Conservation (phyloP, 2,329 filamentous ascomycete genomes). For the Phyllosticta citribraziliensis region DNA sequence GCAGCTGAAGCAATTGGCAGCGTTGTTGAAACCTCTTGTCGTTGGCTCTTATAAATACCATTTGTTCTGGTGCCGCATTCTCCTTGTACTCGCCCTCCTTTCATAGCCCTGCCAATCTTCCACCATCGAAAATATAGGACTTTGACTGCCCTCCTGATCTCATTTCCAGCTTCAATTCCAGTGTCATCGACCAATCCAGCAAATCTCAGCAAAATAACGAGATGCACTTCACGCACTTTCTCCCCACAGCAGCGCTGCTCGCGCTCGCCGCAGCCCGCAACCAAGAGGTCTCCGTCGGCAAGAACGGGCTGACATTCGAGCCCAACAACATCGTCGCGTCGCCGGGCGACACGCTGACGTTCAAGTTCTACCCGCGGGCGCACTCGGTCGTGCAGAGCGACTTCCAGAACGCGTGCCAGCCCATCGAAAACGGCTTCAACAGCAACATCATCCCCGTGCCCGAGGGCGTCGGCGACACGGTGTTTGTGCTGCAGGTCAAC, state of each 20-base stretch:
- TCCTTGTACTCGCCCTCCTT: neutral
- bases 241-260: slow-evolving; percentile 16
- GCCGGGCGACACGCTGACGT: slow-evolving; percentile 28
- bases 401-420: slow-evolving; percentile 26
- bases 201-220: neutral
- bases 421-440: slow-evolving; percentile 26
- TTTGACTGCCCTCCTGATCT: neutral
- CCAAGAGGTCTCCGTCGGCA: slow-evolving; percentile 24
- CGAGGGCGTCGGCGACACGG: slow-evolving; percentile 17
- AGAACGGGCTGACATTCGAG: slow-evolving; percentile 22
- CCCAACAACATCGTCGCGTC: slow-evolving; percentile 25
- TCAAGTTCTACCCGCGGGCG: slow-evolving; percentile 31
- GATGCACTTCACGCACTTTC: slow-evolving; percentile 5
- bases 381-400: slow-evolving; percentile 29
- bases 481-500: slow-evolving; percentile 27
- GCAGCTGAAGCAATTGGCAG: neutral
- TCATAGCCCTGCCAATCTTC: neutral
- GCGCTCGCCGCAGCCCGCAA: slow-evolving; percentile 24
- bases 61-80: neutral
- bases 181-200: neutral
- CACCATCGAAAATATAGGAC: neutral
- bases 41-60: neutral
- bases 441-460: slow-evolving; percentile 25
- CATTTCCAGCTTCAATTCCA: neutral
- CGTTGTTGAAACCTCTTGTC: neutral